Evolutionary conservation across 2,329 filamentous ascomycete species (phyloP).

Genomic region (Alternaria postmessia): DNA sequence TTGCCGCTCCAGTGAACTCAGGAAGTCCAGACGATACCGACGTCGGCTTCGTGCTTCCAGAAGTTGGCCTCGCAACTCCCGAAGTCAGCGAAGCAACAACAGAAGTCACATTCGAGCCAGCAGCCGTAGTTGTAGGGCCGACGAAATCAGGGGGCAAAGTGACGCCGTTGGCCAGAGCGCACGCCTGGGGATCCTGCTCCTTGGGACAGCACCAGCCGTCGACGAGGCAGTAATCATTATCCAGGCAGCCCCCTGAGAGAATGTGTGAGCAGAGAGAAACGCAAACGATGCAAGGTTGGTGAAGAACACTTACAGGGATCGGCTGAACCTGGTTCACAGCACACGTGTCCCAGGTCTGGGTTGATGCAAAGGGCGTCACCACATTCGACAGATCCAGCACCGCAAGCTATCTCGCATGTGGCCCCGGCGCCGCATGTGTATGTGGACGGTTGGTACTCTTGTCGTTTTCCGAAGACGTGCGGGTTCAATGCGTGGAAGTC

Average conservation of each 20-base stretch:
- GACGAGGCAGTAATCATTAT: neutral
- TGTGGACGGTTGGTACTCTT: neutral
- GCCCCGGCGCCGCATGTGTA: neutral
- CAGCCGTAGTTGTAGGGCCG: neutral
- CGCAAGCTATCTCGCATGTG: neutral
- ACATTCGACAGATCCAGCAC: neutral
- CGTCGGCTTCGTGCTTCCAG: neutral
- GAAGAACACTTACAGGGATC: neutral
- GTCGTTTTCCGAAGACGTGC: neutral
- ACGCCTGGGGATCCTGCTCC: neutral
- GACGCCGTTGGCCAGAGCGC: neutral
- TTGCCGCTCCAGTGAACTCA: neutral
- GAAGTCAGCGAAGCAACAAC: neutral
- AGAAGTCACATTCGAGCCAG: neutral
- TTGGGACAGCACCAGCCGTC: neutral
- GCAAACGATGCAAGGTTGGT: neutral
- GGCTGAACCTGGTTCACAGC: neutral
- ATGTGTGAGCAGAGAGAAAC: neutral
- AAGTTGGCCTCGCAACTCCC: neutral
- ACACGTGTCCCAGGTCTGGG: neutral
- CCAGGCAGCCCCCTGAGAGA: neutral
- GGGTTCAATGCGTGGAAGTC: neutral
- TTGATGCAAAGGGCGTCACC: neutral
- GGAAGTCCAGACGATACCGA: neutral
- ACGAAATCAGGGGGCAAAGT: neutral